Conservation (phyloP, 257 asterid species). For the Gentiana straminea region DNA sequence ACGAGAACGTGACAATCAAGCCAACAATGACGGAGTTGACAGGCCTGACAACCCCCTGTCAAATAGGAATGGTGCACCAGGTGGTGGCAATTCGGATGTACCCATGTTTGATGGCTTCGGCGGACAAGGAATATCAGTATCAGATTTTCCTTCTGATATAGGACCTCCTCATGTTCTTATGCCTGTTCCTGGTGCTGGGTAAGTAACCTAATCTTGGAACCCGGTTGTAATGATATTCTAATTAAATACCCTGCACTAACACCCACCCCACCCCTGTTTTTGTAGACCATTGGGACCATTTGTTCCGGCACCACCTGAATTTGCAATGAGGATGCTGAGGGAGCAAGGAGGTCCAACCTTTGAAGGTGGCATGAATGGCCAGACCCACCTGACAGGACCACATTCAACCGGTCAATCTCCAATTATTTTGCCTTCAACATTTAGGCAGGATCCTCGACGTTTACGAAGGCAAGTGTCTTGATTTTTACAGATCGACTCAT, state of each 20-base stretch:
- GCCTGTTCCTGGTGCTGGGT: conserved; percentile 99
- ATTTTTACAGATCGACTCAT: background rate
- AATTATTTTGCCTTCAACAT: conserved; percentile 62
- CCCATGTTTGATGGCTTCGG: conserved; percentile 70
- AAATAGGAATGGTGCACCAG: conserved; percentile 42
- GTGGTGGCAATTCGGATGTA: conserved; percentile 70
- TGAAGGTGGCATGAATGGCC: conserved; percentile 74
- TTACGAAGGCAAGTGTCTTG: conserved; percentile 59
- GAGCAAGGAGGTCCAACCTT: conserved; percentile 94
- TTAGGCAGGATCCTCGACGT: conserved; percentile 93
- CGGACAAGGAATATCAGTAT: conserved; percentile 73
- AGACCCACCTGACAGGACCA: conserved; percentile 37
- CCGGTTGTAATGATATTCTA: background rate
- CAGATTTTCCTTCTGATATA: conserved; percentile 70
- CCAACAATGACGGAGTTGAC: conserved; percentile 63
- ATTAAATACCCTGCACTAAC: too few relatives aligned
- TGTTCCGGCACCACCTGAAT: conserved; percentile 99
- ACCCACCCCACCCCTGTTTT: background rate
- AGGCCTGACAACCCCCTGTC: conserved; percentile 52
- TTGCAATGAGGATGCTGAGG: conserved; percentile 94
- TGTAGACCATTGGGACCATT: conserved; percentile 92
- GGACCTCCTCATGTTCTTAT: conserved; percentile 69
- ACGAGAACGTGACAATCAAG: conserved; percentile 60
- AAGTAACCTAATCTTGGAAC: conserved; percentile 9
- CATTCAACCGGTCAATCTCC: conserved; percentile 58